Conservation (phyloP, 208 protist species). For the Wallacemonas rigidus region DNA sequence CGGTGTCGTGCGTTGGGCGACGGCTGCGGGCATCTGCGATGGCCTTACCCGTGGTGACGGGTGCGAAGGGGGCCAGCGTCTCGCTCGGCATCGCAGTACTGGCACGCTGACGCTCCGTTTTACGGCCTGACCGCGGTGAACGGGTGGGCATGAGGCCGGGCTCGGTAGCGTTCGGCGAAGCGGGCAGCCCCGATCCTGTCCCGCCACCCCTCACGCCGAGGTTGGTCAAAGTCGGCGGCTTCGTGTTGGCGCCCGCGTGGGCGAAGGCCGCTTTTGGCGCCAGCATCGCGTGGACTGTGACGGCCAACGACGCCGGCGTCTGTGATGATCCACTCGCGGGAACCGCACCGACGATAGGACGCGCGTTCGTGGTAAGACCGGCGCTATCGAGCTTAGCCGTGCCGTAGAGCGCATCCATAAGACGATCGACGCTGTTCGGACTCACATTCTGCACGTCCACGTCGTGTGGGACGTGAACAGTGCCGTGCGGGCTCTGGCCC, state of each 20-base stretch:
- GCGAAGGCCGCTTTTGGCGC: neutral
- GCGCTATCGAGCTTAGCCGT: neutral
- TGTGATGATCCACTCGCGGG: neutral
- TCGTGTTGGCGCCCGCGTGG: neutral
- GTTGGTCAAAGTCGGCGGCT: neutral
- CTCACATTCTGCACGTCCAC: neutral
- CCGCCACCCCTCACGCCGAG: neutral
- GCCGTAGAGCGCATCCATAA: slow-evolving; percentile 10
- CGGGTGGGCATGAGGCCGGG: neutral
- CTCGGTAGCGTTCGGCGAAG: neutral
- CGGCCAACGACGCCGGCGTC: neutral
- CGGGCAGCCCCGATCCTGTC: neutral
- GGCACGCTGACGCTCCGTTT: neutral
- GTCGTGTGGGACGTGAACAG: neutral
- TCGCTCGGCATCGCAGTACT: neutral
- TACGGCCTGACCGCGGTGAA: neutral
- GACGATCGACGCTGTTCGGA: slow-evolving; percentile 14
- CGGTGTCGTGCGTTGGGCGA: neutral
- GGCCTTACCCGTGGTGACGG: neutral
- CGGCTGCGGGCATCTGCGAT: neutral
- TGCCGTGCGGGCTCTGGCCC: neutral
- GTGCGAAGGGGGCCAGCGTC: too few relatives aligned
- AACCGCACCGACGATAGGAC: neutral
- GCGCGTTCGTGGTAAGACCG: neutral
- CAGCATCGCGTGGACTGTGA: slow-evolving; percentile 9